These are phyloP conservation scores for Buxus sempervirens DNA, from an alignment of 164 flowering plant species.

Conservation along the genomic window DNA sequence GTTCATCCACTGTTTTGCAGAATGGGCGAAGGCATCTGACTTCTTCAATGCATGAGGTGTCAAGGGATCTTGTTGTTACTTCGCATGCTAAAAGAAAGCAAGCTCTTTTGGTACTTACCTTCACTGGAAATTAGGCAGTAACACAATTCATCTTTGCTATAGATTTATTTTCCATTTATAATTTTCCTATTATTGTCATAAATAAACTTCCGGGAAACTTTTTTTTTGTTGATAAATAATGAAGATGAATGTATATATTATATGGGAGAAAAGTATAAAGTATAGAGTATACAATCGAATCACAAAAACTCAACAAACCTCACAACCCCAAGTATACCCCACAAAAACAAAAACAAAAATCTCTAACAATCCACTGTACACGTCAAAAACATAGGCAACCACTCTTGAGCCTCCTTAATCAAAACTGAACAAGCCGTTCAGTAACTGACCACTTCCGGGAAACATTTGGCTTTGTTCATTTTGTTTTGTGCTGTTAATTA, in stretches of 20 bases:
- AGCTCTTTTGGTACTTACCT: conserved; percentile 71
- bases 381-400: no score
- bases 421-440: no score
- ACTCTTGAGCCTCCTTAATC: no score
- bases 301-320: no score
- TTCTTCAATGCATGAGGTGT: conserved; percentile 89
- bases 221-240: no score
- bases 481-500: no score
- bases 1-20: conserved; percentile 39
- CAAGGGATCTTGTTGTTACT: conserved; percentile 93
- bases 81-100: conserved; percentile 83
- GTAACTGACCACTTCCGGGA: not conserved
- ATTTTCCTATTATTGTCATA: not conserved
- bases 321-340: no score
- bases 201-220: not conserved
- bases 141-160: not conserved
- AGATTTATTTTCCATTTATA: not conserved
- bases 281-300: no score
- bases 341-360: no score
- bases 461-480: not conserved
- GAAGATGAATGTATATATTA: no score
- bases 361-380: no score
- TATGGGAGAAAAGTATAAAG: no score
- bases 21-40: conserved; percentile 86
- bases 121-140: not conserved